Percentiles rank a stretch among this genome's conserved stretches.
Conservation (phyloP, 768 basidiomycete genomes). For the Xerocomus brunneocitrinus region DNA sequence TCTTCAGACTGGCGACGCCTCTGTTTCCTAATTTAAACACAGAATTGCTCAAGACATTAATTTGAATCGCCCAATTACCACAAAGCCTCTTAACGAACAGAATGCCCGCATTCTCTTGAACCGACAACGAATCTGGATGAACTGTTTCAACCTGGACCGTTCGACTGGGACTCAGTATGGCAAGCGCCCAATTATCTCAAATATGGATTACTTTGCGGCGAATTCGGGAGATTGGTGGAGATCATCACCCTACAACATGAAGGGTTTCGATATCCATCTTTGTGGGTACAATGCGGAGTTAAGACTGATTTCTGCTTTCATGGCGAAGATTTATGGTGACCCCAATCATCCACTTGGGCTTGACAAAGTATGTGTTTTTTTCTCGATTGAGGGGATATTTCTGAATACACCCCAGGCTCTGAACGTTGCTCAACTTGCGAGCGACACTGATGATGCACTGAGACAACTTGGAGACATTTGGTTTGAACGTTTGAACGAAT, state of each 20-base stretch:
- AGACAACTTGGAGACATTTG: constrained; percentile 51
- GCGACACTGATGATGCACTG: constrained; percentile 67
- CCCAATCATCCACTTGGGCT: constrained; percentile 70
- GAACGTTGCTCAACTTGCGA: constrained; percentile 61
- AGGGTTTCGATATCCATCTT: constrained; percentile 75
- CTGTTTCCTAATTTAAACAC: constrained; percentile 7
- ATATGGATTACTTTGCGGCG: constrained; percentile 70
- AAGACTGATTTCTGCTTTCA: constrained; percentile 57
- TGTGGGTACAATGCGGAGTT: constrained; percentile 76
- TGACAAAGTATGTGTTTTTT: constrained; percentile 50
- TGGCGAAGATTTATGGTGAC: constrained; percentile 64
- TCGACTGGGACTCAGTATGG: constrained; percentile 88
- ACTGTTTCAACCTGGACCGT: constrained; percentile 87
- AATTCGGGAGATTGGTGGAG: constrained; percentile 71
- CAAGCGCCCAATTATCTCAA: constrained; percentile 74
- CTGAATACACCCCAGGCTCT: constrained; percentile 40
- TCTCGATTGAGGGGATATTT: neutral
- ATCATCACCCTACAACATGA: constrained; percentile 61
- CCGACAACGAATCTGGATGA: constrained; percentile 85
- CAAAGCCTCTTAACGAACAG: constrained; percentile 71
- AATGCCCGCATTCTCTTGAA: constrained; percentile 86
- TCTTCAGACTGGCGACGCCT: neutral
- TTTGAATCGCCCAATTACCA: constrained; percentile 71
- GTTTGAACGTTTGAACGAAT: constrained; percentile 46
- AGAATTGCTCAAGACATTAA: constrained; percentile 90